phyloP scores from a whole-genome alignment of 441 rosid species.

The Populus tomentosa region DNA sequence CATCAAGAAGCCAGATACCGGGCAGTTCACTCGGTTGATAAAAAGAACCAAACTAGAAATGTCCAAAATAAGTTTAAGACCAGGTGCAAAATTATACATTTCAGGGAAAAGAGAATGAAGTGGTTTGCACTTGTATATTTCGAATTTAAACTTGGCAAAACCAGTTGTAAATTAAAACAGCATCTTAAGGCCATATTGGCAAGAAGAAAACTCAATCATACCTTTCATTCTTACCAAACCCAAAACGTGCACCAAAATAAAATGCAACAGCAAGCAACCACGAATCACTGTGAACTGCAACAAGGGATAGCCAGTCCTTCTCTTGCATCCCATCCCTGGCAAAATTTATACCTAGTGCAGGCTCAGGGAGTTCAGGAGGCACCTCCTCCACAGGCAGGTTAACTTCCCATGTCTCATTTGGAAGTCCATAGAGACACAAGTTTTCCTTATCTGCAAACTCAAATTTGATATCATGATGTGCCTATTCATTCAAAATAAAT shows the following conservation, averaged over 20 bases:
- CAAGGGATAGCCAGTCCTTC: slow-evolving; percentile 89
- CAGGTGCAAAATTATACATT: not conserved
- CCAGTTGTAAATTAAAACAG: not conserved
- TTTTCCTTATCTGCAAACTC: slow-evolving; percentile 73
- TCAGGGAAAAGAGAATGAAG: not conserved
- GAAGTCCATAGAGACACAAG: slow-evolving; percentile 86
- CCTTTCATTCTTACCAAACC: slow-evolving; percentile 93
- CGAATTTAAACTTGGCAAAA: not conserved
- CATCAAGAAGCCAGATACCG: not conserved
- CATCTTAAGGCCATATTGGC: not conserved
- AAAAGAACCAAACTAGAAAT: too few species aligned
- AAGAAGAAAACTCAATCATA: slow-evolving; percentile 21
- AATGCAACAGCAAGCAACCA: slow-evolving; percentile 95
- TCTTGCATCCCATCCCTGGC: slow-evolving; percentile 98
- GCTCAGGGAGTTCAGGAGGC: slow-evolving; percentile 98
- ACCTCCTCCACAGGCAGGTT: slow-evolving; percentile 96
- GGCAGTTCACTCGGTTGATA: not conserved
- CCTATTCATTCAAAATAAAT: too few species aligned
- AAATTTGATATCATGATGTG: slow-evolving; percentile 3
- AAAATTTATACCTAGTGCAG: slow-evolving; percentile 92
- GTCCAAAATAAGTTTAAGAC: not conserved
- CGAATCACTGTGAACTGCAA: slow-evolving; percentile 95
- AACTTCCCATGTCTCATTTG: slow-evolving; percentile 93
- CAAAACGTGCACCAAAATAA: slow-evolving; percentile 90
- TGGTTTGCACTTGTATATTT: not conserved